A percentile compares a stretch with the other conserved stretches of the same genome.
Evolutionary conservation across 441 rosid genomes (phyloP).

Genomic region (Bruguiera hainesii): DNA sequence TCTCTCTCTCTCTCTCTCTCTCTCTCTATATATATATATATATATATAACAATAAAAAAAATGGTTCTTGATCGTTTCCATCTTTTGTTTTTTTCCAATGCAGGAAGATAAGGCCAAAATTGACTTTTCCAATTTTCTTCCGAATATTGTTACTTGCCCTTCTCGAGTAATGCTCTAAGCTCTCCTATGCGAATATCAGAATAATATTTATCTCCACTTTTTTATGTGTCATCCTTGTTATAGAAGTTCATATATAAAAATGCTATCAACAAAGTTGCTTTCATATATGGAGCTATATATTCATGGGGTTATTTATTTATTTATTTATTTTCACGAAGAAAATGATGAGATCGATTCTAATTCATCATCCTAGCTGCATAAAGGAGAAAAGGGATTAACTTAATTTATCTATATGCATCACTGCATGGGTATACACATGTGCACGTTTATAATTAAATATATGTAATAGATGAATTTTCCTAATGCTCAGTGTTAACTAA

Average conservation of each 20-base stretch:
- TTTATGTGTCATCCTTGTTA: neutral
- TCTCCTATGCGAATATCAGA: neutral
- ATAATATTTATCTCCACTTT: neutral
- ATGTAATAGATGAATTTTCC: neutral
- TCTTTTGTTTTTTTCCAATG: conserved; percentile 4
- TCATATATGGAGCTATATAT: too few relatives aligned
- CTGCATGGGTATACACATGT: too few relatives aligned
- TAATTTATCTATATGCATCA: neutral
- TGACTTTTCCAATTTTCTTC: conserved; percentile 71
- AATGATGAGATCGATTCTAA: too few relatives aligned
- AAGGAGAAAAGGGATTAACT: too few relatives aligned
- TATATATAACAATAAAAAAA: neutral
- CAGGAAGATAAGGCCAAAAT: conserved; percentile 91
- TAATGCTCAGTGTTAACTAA: neutral
- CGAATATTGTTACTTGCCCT: conserved; percentile 67
- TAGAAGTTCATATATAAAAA: too few relatives aligned
- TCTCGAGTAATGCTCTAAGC: conserved; percentile 59
- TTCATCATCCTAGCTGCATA: too few relatives aligned
- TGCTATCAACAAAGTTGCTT: too few relatives aligned
- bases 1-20: neutral
- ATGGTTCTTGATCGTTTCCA: neutral
- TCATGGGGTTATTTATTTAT: too few relatives aligned
- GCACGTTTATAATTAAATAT: neutral
- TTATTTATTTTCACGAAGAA: too few relatives aligned
- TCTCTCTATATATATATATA: too few relatives aligned